phyloP scores from a whole-genome alignment of 1,284 basidiomycete species.

The Moniliophthora roreri region DNA sequence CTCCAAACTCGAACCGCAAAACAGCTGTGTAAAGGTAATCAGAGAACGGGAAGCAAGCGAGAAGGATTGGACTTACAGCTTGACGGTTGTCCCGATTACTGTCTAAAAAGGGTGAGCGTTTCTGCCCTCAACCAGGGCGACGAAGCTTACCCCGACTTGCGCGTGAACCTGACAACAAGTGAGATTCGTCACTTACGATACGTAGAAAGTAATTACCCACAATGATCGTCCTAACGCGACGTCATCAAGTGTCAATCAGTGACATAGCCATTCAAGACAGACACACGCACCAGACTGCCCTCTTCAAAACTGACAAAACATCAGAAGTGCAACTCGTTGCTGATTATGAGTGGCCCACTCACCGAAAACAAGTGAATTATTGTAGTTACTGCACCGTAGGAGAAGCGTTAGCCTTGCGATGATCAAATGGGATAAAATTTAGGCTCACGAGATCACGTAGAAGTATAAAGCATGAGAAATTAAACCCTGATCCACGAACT shows the following conservation, averaged over 20 bases:
- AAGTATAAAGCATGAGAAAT: slow-evolving; percentile 9
- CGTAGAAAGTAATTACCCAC: background rate
- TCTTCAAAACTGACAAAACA: no score
- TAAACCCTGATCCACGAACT: slow-evolving; percentile 3
- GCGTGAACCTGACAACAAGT: slow-evolving; percentile 1
- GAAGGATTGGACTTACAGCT: slow-evolving; percentile 1
- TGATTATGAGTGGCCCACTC: no score
- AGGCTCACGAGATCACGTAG: slow-evolving; percentile 6
- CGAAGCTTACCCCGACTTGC: slow-evolving; percentile 5
- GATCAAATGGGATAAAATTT: background rate
- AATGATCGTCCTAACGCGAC: slow-evolving; percentile 2
- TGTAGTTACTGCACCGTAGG: background rate
- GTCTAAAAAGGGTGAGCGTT: background rate
- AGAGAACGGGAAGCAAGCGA: background rate
- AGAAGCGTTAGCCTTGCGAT: background rate
- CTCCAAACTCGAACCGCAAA: slow-evolving; percentile 11
- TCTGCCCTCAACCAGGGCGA: background rate
- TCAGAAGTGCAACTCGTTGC: no score
- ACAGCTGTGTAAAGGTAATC: background rate
- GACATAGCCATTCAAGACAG: background rate
- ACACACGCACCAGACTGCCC: background rate
- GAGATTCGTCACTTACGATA: no score
- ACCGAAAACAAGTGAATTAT: background rate
- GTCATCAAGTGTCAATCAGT: background rate
- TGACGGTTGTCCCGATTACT: slow-evolving; percentile 2